Percentiles rank a stretch among this genome's conserved stretches.
These are phyloP conservation scores for Amanita rimosa DNA, from an alignment of 768 basidiomycete genomes.

Conservation along the genomic window DNA sequence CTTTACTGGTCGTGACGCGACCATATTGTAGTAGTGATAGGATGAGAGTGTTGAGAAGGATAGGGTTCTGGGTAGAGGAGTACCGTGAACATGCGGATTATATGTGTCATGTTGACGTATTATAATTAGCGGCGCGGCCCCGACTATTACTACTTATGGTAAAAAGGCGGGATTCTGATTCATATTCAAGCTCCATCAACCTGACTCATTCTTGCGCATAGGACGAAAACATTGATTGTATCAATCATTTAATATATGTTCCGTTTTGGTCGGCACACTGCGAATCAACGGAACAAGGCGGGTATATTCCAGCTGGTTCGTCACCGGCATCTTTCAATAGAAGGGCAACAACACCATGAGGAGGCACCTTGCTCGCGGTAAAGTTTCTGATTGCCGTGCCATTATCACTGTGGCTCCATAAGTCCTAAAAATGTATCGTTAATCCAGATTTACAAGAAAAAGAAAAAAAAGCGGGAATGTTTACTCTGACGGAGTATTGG, in stretches of 20 bases:
- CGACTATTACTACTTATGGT: background rate
- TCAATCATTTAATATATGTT: slow-evolving; percentile 20
- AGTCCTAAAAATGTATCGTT: slow-evolving; percentile 24
- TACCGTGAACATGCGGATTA: background rate
- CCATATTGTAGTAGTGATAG: slow-evolving; percentile 7
- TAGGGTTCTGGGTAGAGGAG: background rate
- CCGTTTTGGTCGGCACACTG: slow-evolving; percentile 43
- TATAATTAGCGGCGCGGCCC: slow-evolving; percentile 2
- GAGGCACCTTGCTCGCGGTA: slow-evolving; percentile 31
- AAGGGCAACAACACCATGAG: slow-evolving; percentile 46
- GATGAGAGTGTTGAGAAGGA: background rate
- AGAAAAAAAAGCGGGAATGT: background rate
- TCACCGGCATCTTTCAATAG: slow-evolving; percentile 39
- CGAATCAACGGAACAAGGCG: slow-evolving; percentile 37
- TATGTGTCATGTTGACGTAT: slow-evolving; percentile 3
- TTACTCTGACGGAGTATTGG: slow-evolving; percentile 46
- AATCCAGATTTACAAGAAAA: background rate
- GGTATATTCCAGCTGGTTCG: slow-evolving; percentile 36
- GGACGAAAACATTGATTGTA: too few species aligned
- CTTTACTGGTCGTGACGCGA: slow-evolving; percentile 9
- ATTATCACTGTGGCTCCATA: slow-evolving; percentile 46
- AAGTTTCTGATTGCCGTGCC: slow-evolving; percentile 42
- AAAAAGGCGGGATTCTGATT: slow-evolving; percentile 1
- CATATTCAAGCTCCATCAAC: slow-evolving; percentile 1
- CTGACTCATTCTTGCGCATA: background rate